Base-by-base conservation (phyloP, 1,284 basidiomycete genomes). In the Lignosus rhinocerotis region DNA sequence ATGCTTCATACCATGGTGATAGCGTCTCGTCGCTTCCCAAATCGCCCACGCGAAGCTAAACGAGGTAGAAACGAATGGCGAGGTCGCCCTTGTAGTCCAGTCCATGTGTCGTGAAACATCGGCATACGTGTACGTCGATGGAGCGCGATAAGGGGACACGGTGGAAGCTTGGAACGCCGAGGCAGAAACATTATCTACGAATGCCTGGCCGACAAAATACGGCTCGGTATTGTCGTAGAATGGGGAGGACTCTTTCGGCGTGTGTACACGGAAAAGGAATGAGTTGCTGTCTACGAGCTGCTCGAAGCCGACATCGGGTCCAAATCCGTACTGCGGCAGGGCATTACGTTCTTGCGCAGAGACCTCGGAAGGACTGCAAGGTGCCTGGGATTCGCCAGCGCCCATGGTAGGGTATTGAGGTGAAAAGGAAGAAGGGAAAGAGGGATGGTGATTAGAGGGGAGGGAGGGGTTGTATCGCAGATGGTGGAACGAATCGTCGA, bases 11-110 rank as follows among this genome's bases (percentile, higher is more conserved):
- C 83, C 83, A 39, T 78, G 72, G 64, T 85, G 83, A 66, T 88
- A 89, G 21, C 88, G 81, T 58, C 86, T 76, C n/a, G 87, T 78
- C 6, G 88, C 89, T 68, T 91, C 89, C 88, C 88, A 91, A 36
- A 91, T 78, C 12, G 88, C 84, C 89, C 88, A 91, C 34, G 80
- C 82, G 66, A 90, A 88, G 72, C 86, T 90, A 70, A 90, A 90
- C 1, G 88, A 89, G 1, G 87, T 81, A 2, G 88, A 87, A 42
- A 91, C 81, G 62, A 82, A 90, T 3, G 84, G 79, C 0, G 89
- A 91, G 17, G 80, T 76, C 1, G 82, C 75, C 55, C 85, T 80
- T n/a, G 85, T 88, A 17, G 85, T 87, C 86, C 86, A 88, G 62
- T 90, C 85, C 79, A 91, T 82, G 68, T 91, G 85, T 60, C 74